Evolutionary conservation across 305 asterid genomes (phyloP).

Genomic region (Monarda citriodora): DNA sequence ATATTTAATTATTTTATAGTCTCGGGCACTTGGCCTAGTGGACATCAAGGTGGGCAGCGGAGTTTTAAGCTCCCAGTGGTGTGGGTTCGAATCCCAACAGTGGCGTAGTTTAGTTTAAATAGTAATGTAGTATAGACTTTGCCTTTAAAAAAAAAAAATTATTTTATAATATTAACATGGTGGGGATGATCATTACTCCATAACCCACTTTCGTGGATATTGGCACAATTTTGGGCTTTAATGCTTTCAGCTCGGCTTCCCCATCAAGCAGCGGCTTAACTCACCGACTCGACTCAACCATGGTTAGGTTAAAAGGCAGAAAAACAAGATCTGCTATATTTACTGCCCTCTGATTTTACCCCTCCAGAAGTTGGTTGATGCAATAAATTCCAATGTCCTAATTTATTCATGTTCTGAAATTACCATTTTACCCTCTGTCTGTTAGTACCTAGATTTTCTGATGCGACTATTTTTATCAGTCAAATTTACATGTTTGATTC

Average conservation of each 20-base stretch:
- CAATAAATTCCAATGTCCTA: conserved; percentile 24
- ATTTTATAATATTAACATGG: conserved; percentile 4
- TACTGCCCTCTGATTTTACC: conserved; percentile 33
- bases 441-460: conserved; percentile 20
- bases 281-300: conserved; percentile 14
- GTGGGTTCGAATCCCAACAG: too few species aligned
- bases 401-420: neutral
- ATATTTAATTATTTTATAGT: neutral
- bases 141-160: too few species aligned
- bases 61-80: too few species aligned
- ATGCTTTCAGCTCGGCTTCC: conserved; percentile 25
- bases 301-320: conserved; percentile 16
- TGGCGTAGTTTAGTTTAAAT: too few species aligned
- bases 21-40: too few species aligned
- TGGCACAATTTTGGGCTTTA: conserved; percentile 28
- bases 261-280: conserved; percentile 1
- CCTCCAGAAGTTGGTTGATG: conserved; percentile 24
- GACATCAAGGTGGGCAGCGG: too few species aligned
- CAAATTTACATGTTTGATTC: too few species aligned
- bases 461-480: conserved; percentile 15
- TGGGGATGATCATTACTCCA: conserved; percentile 25
- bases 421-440: conserved; percentile 19
- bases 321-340: conserved; percentile 26
- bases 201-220: conserved; percentile 17
- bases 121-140: too few species aligned